Base-by-base conservation (phyloP, 2,329 filamentous ascomycete species). In the Verticillium longisporum region DNA sequence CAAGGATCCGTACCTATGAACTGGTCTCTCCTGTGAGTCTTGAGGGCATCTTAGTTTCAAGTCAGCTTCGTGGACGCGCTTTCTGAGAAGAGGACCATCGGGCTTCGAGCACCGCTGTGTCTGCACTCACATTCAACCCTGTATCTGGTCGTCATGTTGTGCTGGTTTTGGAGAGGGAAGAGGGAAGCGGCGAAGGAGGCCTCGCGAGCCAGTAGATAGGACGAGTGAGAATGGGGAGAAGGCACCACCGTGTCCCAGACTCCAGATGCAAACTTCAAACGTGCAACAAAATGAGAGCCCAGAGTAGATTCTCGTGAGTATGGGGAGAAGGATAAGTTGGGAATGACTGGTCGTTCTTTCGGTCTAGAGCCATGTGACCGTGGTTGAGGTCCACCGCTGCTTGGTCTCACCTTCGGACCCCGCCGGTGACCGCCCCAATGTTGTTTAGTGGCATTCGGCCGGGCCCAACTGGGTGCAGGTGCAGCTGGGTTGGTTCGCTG, bases 1-100 rank as follows among this genome's bases (percentile, higher is more conserved):
- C n/a, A 11, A 21, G 21, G 45, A 10, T 50, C 21, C 74, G 62
- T 78, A 89, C 90, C 82, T 75, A 92, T 92, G 69, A 97, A 86
- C 74, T 97, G 93, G 73, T 97, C 93, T 72, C 93, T 83, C 60
- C 93, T 86, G 78, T 97, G 93, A 59, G 92, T 94, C 83, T 96
- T 86, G 70, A 85, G 79, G 56, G 83, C 81, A 78, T 86, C 83
- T 86, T 65, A 33, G 60, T 15, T 31, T 61, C 62, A 62, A 68
- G 65, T 66, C 55, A 26, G 56, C 31, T 21, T 10, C 2, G 13
- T 37, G 26, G 26, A 18, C 26, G 26, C 26, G 26, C 26, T 38
- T 10, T 10, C 1, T 11, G 6, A 18, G 11, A 2, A 10, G n/a
- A 21, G 9, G 18, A 21, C 9, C 7, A 7, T 21, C 4, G 9